These are phyloP conservation scores for Cairneyella variabilis DNA, from an alignment of 495 filamentous ascomycete genomes.

Conservation along the genomic window DNA sequence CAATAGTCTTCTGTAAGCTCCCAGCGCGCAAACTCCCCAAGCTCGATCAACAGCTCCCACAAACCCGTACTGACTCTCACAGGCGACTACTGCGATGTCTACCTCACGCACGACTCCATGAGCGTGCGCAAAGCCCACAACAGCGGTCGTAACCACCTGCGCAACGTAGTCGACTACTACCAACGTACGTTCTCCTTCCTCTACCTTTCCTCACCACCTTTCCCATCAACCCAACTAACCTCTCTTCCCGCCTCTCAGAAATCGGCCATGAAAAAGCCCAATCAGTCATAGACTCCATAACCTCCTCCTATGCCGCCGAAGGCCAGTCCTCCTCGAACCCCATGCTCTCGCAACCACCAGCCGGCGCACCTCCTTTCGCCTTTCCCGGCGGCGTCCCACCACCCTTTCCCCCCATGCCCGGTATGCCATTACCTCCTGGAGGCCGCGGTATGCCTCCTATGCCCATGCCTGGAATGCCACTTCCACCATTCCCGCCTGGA, in stretches of 20 bases:
- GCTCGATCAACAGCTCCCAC: conserved; percentile 1
- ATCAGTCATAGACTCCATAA: conserved; percentile 96
- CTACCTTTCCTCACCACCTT: background rate
- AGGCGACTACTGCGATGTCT: conserved; percentile 99
- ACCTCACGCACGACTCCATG: conserved; percentile 99
- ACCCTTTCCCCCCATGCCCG: conserved; percentile 23
- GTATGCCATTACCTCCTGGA: conserved; percentile 42
- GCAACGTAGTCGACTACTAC: conserved; percentile 98
- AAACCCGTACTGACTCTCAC: conserved; percentile 20
- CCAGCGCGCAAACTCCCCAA: background rate
- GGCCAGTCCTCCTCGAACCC: conserved; percentile 83
- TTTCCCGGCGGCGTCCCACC: conserved; percentile 35
- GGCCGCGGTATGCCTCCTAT: no score
- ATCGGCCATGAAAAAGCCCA: conserved; percentile 99
- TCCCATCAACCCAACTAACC: no score
- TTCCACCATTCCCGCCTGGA: conserved; percentile 64
- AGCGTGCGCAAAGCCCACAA: conserved; percentile 99
- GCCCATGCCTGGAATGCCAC: no score
- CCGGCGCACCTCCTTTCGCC: conserved; percentile 48
- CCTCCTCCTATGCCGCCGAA: conserved; percentile 87
- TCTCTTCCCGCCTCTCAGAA: conserved; percentile 58
- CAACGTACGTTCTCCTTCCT: conserved; percentile 62
- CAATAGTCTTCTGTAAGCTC: conserved; percentile 37
- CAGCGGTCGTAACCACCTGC: conserved; percentile 89
- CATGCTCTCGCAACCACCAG: conserved; percentile 65